Base-by-base conservation (phyloP, 768 basidiomycete species). In the Leccinum rimulosum region DNA sequence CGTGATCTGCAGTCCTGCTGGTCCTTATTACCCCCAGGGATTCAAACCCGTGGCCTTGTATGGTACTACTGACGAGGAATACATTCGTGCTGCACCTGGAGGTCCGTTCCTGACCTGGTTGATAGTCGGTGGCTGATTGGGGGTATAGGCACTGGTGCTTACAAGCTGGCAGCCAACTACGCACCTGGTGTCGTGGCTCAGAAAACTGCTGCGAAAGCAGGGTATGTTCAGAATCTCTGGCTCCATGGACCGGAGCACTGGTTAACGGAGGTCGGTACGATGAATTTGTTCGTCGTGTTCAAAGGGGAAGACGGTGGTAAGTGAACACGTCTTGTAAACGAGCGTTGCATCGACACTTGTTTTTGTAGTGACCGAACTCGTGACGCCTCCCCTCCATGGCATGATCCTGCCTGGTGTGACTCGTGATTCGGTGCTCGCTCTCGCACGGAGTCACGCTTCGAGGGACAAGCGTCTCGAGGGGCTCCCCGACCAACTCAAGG, bases 11-110 rank as follows among this genome's bases (percentile, higher is more conserved):
- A 82, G 79, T 60, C 82, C 81, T 12, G 79, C 79, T 14, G 92
- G 93, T 28, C 92, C 93, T 3, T 95, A 92, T 72, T 95, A 88
- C 68, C 84, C 88, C 0, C 77, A 85, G 31, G 93, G 93, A 12
- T 95, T 95, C 81, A 95, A 95, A 74, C 93, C 94, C 27, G 84
- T 96, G 51, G 84, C 91, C n/a, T 79, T 95, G 53, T 86, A 91
- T 57, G 94, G 81, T 53, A 93, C 91, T 1, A 91, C 89, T 1
- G 68, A 69, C 19, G 3, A 40, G 0, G 84, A 92, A 68, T 87
- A 84, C 67, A 86, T 91, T 43, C 88, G 94, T 50, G 93, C 94
- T 6, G 84, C 87, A 50, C 91, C 92, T 5, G 93, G 94, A 65
- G 94, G 94, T 83, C 48, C 1, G 30, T 49, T 6, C 58, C 12